Percentiles rank a stretch among this genome's conserved stretches.
Conservation (phyloP, 78 protist species). For the Dictyostelium citrinum region DNA sequence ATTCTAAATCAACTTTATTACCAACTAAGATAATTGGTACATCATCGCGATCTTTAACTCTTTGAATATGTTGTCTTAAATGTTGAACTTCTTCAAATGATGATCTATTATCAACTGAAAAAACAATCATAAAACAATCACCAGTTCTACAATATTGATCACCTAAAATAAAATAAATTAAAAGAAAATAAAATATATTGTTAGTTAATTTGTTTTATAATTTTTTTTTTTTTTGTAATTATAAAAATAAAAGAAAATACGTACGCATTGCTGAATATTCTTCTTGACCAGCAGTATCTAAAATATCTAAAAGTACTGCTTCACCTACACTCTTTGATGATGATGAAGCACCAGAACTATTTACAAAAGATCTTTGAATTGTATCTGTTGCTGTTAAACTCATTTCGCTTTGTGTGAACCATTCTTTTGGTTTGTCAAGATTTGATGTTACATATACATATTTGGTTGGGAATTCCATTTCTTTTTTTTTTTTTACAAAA, state of each 20-base stretch:
- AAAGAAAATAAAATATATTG: not conserved
- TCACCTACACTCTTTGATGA: not conserved
- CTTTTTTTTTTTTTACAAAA: not conserved
- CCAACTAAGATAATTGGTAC: conserved; percentile 91
- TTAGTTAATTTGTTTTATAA: not conserved
- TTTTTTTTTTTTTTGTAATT: not conserved
- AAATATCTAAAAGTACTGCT: conserved; percentile 90
- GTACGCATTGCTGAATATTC: conserved; percentile 92
- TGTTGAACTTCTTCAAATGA: conserved; percentile 77
- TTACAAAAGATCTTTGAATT: not conserved
- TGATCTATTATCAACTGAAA: not conserved
- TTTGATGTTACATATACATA: conserved; percentile 16
- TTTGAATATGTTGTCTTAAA: conserved; percentile 85
- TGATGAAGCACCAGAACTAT: not conserved
- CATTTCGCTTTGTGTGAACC: conserved; percentile 21
- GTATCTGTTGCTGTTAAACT: not conserved
- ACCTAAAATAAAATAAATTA: not conserved
- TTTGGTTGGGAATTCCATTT: conserved; percentile 61
- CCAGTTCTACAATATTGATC: conserved; percentile 77
- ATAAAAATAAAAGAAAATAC: not conserved
- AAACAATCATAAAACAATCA: conserved; percentile 62
- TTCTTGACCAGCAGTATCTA: conserved; percentile 98
- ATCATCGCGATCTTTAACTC: conserved; percentile 85
- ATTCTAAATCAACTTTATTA: conserved; percentile 89
- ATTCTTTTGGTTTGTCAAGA: conserved; percentile 12